phyloP scores from a whole-genome alignment of 148 eudicot genomes.

The Rhododendron molle region DNA sequence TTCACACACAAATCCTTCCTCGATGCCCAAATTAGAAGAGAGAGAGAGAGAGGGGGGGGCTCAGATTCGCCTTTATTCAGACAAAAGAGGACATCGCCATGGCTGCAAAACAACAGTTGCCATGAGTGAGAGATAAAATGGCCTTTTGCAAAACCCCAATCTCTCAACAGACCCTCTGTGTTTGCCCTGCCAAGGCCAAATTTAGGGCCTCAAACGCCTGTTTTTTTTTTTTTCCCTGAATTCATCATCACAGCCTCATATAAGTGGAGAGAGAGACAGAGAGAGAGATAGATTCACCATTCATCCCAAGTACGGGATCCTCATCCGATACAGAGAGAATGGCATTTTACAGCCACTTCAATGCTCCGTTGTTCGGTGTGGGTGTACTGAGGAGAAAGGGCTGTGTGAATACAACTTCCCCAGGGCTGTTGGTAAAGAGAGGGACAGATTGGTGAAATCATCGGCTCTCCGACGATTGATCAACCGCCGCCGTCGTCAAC shows the following conservation, averaged over 20 bases:
- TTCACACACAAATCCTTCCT: too few species aligned
- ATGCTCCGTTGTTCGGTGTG: background rate
- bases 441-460: slow-evolving; percentile 2
- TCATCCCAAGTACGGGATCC: background rate
- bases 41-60: background rate
- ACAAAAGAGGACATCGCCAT: slow-evolving; percentile 5
- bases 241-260: slow-evolving; percentile 17
- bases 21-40: background rate
- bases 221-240: background rate
- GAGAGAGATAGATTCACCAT: too few species aligned
- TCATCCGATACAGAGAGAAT: background rate
- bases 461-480: slow-evolving; percentile 3
- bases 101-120: slow-evolving; percentile 22
- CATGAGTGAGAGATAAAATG: slow-evolving; percentile 4
- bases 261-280: background rate
- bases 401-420: background rate
- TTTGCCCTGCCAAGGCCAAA: slow-evolving; percentile 20
- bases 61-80: slow-evolving; percentile 31
- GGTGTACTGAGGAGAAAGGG: too few species aligned
- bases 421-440: slow-evolving; percentile 12
- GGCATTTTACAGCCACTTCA: background rate
- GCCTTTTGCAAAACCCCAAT: background rate
- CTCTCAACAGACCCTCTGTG: slow-evolving; percentile 11
- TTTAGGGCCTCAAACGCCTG: background rate
- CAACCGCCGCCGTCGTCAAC: background rate